Base-by-base conservation (phyloP, 225 moss, liverwort and hornwort genomes). In the Pseudoscleropodium purum region DNA sequence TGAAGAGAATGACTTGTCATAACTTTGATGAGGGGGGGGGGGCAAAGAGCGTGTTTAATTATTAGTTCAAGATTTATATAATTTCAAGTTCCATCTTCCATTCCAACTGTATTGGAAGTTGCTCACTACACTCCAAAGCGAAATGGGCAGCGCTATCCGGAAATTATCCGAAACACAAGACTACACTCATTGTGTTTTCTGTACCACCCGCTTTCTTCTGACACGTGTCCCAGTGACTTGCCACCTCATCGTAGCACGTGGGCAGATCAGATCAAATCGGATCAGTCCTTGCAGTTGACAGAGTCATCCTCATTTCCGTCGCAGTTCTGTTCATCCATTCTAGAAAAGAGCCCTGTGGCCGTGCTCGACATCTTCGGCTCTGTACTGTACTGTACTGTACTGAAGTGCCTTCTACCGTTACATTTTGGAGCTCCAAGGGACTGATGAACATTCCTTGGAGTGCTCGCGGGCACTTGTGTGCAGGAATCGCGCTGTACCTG, bases 71-170 rank as follows among this genome's bases (percentile, higher is more conserved):
- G 26, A 36, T 33, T 57, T 66, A 8, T 47, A 11, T 31, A 68
- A 29, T 43, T 85, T 43, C 73, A 85, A 85, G 43, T 36, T 54
- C 9, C 66, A 52, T 39, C 1, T 78, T 74, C 84, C 90, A 72
- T 78, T 74, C 84, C 90, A 72, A 90, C 74, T 86, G 64, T 90
- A 31, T 74, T 73, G 81, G 86, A 86, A 43, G 54, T 52, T 83
- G 45, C 79, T 41, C 84, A 25, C 85, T 88, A 91, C 80, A 56
- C 79, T 90, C 90, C 88, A 91, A 91, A 81, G 39, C 3, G 39
- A 43, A 86, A 92, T 56, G 63, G 63, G 62, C 80, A 82, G 85
- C 82, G 70, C 37, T 91, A 93, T 93, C 93, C 90, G 84, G 27
- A 82, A 76, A 68, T 87, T 90, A 93, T 93, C 93, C 93, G 76